Evolutionary conservation across 2,329 filamentous ascomycete species (phyloP).

Genomic region (Stenocarpella maydis): DNA sequence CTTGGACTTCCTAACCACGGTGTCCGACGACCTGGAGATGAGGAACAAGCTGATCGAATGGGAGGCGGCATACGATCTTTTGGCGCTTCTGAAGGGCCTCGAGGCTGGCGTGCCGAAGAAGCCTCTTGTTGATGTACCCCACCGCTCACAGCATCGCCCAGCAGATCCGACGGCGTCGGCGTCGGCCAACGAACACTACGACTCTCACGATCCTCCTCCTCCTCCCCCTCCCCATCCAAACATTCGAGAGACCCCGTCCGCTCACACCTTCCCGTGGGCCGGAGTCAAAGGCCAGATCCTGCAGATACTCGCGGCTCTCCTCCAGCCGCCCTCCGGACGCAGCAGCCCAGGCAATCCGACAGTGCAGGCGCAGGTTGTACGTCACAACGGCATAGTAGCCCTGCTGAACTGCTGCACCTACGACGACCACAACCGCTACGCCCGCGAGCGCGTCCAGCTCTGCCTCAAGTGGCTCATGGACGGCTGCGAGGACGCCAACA

Average conservation of each 20-base stretch:
- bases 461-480: slow-evolving; percentile 86
- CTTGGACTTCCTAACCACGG: slow-evolving; percentile 89
- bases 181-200: slow-evolving; percentile 46
- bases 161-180: slow-evolving; percentile 39
- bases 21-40: slow-evolving; percentile 85
- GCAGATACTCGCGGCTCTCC: slow-evolving; percentile 85
- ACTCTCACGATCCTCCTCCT: slow-evolving; percentile 48
- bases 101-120: slow-evolving; percentile 90
- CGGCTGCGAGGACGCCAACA: slow-evolving; percentile 76
- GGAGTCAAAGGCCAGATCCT: slow-evolving; percentile 93
- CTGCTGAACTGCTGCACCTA: slow-evolving; percentile 89
- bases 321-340: slow-evolving; percentile 78
- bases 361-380: slow-evolving; percentile 88
- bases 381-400: slow-evolving; percentile 84
- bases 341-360: slow-evolving; percentile 71
- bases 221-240: slow-evolving; percentile 62
- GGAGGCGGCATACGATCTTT: slow-evolving; percentile 88
- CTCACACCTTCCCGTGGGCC: slow-evolving; percentile 70
- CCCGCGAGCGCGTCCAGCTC: slow-evolving; percentile 89
- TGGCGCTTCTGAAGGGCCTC: slow-evolving; percentile 85
- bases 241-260: slow-evolving; percentile 52
- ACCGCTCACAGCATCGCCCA: slow-evolving; percentile 49
- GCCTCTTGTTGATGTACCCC: slow-evolving; percentile 63
- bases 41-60: slow-evolving; percentile 88
- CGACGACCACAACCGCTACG: slow-evolving; percentile 93